A percentile compares a stretch with the other conserved stretches of the same genome.
Conservation (phyloP, 164 flowering plant genomes). For the Nymphaea thermarum region DNA sequence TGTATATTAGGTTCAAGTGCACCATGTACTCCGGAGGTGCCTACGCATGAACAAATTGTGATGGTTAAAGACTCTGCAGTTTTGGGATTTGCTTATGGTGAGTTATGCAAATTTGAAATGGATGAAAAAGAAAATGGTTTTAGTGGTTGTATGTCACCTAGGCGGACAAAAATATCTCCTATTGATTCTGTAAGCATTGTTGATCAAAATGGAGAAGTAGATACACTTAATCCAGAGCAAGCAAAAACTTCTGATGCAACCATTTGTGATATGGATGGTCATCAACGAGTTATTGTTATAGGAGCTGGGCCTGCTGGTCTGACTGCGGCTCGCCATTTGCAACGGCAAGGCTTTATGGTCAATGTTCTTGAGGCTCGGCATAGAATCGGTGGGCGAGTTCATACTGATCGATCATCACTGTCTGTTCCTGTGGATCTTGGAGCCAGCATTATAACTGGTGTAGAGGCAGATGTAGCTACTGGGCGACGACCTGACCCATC, state of each 20-base stretch:
- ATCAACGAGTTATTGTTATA: conserved; percentile 55
- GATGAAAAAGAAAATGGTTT: conserved; percentile 1
- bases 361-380: conserved; percentile 80
- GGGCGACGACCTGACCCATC: conserved; percentile 98
- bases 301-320: conserved; percentile 99
- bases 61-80: background rate
- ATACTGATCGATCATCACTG: conserved; percentile 80
- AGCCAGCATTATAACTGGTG: conserved; percentile 98
- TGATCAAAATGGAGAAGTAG: background rate
- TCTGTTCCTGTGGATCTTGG: conserved; percentile 99
- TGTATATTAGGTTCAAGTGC: no score
- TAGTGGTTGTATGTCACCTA: background rate
- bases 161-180: background rate
- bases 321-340: conserved; percentile 95
- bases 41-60: background rate
- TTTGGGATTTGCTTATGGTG: background rate
- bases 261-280: conserved; percentile 17
- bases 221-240: background rate
- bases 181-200: background rate
- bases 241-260: background rate
- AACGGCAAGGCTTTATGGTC: conserved; percentile 84
- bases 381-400: conserved; percentile 94
- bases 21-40: background rate
- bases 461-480: conserved; percentile 94
- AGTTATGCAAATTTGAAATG: background rate